Evolutionary conservation across 495 filamentous ascomycete species (phyloP), one percentile per base, ranked within the genome.

Genomic region (Pseudotulostoma volvatum): DNA sequence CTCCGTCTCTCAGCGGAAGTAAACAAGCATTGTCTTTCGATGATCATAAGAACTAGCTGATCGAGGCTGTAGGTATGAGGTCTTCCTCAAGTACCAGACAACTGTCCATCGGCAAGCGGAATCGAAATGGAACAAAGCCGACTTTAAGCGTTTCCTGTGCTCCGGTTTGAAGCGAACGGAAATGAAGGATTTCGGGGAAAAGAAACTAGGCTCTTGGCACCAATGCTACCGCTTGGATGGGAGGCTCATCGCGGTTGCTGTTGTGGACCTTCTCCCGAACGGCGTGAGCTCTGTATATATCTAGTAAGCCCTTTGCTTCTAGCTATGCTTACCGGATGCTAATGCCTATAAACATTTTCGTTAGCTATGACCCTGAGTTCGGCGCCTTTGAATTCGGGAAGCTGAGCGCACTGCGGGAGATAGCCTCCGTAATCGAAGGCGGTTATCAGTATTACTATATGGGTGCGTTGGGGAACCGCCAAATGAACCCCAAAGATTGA

Each of bases 261-360:
- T 96, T 7, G 60, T 97, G 21, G 90, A 97, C 53, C 59, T 96
- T 7, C 67, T 95, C 18, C 90, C 88, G 0, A 65, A 81, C 39
- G 78, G 76, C 41, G 84, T 97, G 20, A 95, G 87, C 59, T 84
- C 81, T 14, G 90, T 96, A 25, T 97, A 97, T 55, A 82, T 95
- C 51, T 72, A 94, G 61, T 90, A 51, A 49, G 56, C 47, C 8
- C 20, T 9, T 7, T n/a, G n/a, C n/a, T n/a, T n/a, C n/a, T n/a
- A n/a, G n/a, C n/a, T n/a, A n/a, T n/a, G n/a, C 11, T 8, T 20
- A 9, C 5, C 16, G 4, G 16, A 9, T n/a, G n/a, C n/a, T n/a
- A n/a, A n/a, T n/a, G n/a, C n/a, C n/a, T n/a, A n/a, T n/a, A n/a
- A n/a, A n/a, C n/a, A n/a, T n/a, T n/a, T 47, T 0, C 17, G 16